These are phyloP conservation scores for Cordyceps farinosa DNA, from an alignment of 2,329 filamentous ascomycete species.

Conservation along the genomic window DNA sequence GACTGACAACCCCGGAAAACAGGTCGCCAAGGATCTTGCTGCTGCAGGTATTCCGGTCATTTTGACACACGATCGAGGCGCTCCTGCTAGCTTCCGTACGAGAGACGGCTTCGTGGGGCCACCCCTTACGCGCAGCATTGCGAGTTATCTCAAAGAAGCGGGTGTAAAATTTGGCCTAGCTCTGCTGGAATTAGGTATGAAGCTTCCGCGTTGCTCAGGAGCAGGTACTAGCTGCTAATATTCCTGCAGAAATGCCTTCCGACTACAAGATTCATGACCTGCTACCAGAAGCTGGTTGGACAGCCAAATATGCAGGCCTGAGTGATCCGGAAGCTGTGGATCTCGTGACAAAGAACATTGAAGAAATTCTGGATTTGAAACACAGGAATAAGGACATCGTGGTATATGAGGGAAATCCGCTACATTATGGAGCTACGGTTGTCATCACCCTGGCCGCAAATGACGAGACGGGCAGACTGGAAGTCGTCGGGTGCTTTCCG, in stretches of 20 bases:
- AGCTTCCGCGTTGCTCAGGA: neutral
- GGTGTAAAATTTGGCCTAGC: slow-evolving; percentile 37
- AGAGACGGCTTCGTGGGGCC: slow-evolving; percentile 38
- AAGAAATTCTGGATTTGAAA: slow-evolving; percentile 38
- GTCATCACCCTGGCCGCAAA: slow-evolving; percentile 34
- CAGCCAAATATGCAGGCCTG: slow-evolving; percentile 38
- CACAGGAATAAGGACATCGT: slow-evolving; percentile 37
- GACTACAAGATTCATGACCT: slow-evolving; percentile 39
- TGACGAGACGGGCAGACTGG: slow-evolving; percentile 27
- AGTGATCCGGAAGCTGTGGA: slow-evolving; percentile 32
- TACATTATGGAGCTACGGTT: slow-evolving; percentile 38
- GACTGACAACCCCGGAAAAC: neutral
- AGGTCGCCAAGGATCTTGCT: slow-evolving; percentile 39
- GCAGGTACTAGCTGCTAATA: neutral
- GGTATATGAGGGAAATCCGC: slow-evolving; percentile 41
- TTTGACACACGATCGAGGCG: slow-evolving; percentile 36
- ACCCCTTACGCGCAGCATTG: slow-evolving; percentile 38
- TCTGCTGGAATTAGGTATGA: slow-evolving; percentile 26
- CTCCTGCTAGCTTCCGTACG: slow-evolving; percentile 34
- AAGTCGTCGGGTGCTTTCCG: slow-evolving; percentile 33
- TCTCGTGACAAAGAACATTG: slow-evolving; percentile 39
- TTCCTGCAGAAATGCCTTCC: slow-evolving; percentile 23
- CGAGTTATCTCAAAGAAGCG: slow-evolving; percentile 37
- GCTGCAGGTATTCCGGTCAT: slow-evolving; percentile 41
- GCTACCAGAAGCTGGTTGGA: slow-evolving; percentile 37